A percentile compares a stretch with the other conserved stretches of the same genome.
Evolutionary conservation across 352 stramenopile species (phyloP).

Genomic region (Phytophthora pini): DNA sequence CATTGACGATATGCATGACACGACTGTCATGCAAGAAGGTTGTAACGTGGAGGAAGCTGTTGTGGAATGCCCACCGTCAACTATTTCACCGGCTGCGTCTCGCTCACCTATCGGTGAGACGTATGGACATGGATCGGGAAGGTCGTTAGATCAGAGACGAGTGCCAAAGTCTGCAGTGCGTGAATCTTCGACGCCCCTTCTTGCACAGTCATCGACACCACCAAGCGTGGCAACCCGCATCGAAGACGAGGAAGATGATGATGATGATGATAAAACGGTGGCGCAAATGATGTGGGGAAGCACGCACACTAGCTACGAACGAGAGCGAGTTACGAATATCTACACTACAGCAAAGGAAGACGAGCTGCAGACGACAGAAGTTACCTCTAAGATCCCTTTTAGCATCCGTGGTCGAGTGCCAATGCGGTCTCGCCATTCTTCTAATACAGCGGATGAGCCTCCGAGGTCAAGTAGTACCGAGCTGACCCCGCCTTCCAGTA

Average conservation of each 20-base stretch:
- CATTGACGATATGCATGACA: too few species aligned
- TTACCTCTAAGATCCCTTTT: constrained; percentile 13
- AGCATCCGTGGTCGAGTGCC: constrained; percentile 44
- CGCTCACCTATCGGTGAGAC: background rate
- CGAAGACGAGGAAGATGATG: constrained; percentile 15
- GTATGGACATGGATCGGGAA: background rate
- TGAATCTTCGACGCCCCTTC: background rate
- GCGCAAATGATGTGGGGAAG: constrained; percentile 19
- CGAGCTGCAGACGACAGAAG: background rate
- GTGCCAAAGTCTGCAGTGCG: background rate
- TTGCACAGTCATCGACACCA: background rate
- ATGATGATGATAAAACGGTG: constrained; percentile 19
- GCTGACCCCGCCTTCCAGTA: background rate
- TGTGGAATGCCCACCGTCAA: background rate
- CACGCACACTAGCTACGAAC: constrained; percentile 25
- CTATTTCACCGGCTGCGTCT: background rate
- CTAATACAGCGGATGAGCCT: background rate
- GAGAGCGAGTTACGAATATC: background rate
- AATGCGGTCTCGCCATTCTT: constrained; percentile 27
- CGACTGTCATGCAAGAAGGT: background rate
- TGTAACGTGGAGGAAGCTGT: background rate
- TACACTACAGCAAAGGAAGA: background rate
- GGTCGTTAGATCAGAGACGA: background rate
- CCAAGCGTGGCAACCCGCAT: background rate
- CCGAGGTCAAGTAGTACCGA: constrained; percentile 2